Evolutionary conservation across 73 alveolate genomes (phyloP).

Genomic region (Uronychia setigera): DNA sequence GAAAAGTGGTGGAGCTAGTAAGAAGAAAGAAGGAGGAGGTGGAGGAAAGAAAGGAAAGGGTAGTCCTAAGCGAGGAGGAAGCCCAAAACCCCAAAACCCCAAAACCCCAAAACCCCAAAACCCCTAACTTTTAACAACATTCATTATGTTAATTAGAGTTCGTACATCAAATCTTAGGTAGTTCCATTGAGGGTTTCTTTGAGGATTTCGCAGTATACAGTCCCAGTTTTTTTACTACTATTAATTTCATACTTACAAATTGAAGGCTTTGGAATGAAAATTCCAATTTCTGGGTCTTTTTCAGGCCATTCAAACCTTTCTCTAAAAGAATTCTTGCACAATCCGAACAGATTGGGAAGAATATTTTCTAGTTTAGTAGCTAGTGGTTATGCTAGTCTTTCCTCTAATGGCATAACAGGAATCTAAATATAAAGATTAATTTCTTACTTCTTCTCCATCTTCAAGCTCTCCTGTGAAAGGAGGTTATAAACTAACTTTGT

Average conservation of each 20-base stretch:
- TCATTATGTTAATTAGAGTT: no score
- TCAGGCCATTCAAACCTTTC: slow-evolving; percentile 61
- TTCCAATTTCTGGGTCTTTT: slow-evolving; percentile 52
- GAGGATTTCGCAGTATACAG: neutral
- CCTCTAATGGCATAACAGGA: slow-evolving; percentile 2
- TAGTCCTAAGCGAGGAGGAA: no score
- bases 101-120: no score
- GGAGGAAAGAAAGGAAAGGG: no score
- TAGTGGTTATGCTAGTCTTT: slow-evolving; percentile 32
- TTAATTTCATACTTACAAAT: neutral
- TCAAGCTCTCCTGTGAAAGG: slow-evolving; percentile 36
- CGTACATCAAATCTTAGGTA: no score
- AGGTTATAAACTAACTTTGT: slow-evolving; percentile 45
- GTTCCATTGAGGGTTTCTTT: no score
- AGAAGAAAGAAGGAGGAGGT: no score
- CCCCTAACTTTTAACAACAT: no score
- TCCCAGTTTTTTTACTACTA: neutral
- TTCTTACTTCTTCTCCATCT: slow-evolving; percentile 10
- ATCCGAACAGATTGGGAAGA: slow-evolving; percentile 16
- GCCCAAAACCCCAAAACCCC: no score
- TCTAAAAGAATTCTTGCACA: slow-evolving; percentile 34
- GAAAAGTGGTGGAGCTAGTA: no score
- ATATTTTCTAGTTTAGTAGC: slow-evolving; percentile 42
- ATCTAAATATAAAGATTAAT: neutral
- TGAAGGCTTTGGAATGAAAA: slow-evolving; percentile 20